These are phyloP conservation scores for Micractinium conductrix DNA, from an alignment of 139 green algal species.

Conservation along the genomic window DNA sequence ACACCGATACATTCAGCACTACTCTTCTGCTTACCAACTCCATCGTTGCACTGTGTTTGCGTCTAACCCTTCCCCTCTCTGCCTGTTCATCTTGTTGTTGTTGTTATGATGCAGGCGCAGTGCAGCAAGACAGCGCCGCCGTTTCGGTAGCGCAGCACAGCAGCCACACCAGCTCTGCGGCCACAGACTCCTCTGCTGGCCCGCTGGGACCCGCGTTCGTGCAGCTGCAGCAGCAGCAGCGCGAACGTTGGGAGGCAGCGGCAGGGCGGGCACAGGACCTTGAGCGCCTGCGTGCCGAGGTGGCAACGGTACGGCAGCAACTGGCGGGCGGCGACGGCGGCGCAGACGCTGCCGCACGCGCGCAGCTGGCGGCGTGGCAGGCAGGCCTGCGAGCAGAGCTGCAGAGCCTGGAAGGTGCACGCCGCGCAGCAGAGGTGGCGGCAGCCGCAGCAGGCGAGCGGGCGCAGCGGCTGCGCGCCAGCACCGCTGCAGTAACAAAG, in stretches of 20 bases:
- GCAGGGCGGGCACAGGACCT: neutral
- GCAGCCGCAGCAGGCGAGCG: neutral
- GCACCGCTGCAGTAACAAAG: neutral
- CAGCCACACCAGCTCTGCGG: too few species aligned
- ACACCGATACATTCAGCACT: too few species aligned
- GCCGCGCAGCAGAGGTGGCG: neutral
- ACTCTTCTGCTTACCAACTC: too few species aligned
- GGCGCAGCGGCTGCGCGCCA: neutral
- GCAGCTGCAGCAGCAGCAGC: constrained; percentile 22
- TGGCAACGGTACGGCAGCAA: neutral
- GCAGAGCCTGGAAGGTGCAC: neutral
- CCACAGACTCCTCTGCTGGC: neutral
- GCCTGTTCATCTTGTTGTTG: too few species aligned
- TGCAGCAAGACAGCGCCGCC: neutral
- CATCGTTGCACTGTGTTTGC: too few species aligned
- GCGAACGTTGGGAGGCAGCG: neutral
- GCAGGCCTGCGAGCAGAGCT: constrained; percentile 14
- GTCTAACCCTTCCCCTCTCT: neutral
- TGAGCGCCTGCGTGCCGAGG: constrained; percentile 1
- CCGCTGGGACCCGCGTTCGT: neutral
- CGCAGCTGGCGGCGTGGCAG: constrained; percentile 5
- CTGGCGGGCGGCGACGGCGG: neutral
- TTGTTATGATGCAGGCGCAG: too few species aligned
- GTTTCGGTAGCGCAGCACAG: neutral
- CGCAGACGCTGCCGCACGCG: neutral